Percentiles rank a stretch among this genome's conserved stretches.
Evolutionary conservation across 257 asterid species (phyloP).

Genomic region (Cruciata laevipes): DNA sequence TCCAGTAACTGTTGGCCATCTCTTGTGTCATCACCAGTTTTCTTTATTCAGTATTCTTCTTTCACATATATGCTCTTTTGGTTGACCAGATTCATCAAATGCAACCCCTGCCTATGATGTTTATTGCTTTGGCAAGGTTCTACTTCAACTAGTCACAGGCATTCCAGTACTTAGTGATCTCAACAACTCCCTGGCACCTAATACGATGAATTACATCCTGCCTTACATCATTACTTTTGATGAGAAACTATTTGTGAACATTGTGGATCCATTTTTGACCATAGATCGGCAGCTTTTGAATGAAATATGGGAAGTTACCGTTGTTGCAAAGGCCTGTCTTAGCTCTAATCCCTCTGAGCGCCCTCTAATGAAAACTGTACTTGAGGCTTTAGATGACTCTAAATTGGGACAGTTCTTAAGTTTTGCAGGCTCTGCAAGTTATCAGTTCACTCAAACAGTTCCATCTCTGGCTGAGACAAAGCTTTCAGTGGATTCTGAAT

Average conservation of each 20-base stretch:
- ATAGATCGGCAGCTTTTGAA: not conserved
- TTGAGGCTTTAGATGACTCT: constrained; percentile 35
- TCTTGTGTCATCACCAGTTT: not conserved
- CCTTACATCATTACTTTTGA: constrained; percentile 32
- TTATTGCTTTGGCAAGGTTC: constrained; percentile 14
- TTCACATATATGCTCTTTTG: not conserved
- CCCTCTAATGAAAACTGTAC: constrained; percentile 69
- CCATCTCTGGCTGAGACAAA: not conserved
- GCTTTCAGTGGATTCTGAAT: not conserved
- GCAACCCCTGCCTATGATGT: constrained; percentile 11
- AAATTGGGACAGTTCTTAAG: constrained; percentile 46
- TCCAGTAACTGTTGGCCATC: not conserved
- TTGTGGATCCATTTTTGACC: constrained; percentile 3
- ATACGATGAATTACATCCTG: not conserved
- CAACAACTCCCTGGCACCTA: constrained; percentile 17
- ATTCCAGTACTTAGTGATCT: not conserved
- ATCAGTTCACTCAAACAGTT: constrained; percentile 53
- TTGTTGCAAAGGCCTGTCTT: constrained; percentile 8
- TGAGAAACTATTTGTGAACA: not conserved
- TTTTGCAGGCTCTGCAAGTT: constrained; percentile 56
- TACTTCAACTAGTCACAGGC: constrained; percentile 10
- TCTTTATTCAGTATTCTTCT: not conserved
- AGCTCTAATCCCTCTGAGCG: not conserved
- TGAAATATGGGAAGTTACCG: constrained; percentile 3
- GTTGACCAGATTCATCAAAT: constrained; percentile 5